Conservation (phyloP, 805 yeast species). For the Saturnispora zaruensis region DNA sequence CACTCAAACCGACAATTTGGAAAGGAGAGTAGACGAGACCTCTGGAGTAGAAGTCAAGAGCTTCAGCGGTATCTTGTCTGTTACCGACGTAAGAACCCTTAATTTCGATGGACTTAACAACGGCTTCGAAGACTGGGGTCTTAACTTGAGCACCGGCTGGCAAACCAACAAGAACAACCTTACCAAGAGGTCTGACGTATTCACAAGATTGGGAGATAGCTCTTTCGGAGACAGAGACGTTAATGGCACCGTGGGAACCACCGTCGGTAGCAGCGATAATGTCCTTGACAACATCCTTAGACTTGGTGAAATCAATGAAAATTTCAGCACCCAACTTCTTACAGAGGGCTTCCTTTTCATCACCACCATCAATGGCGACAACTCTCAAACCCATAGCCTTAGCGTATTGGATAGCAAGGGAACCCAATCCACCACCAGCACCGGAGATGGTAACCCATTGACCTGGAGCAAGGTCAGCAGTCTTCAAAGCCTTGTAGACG, state of each 20-base stretch:
- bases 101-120: constrained; percentile 62
- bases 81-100: constrained; percentile 84
- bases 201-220: constrained; percentile 49
- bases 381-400: constrained; percentile 68
- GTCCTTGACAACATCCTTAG: constrained; percentile 35
- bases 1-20: constrained; percentile 67
- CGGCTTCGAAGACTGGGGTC: constrained; percentile 64
- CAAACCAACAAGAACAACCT: constrained; percentile 56
- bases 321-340: constrained; percentile 55
- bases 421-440: constrained; percentile 78
- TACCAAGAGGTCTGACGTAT: constrained; percentile 52
- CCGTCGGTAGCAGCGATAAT: constrained; percentile 38
- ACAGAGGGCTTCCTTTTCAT: constrained; percentile 47
- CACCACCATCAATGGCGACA: constrained; percentile 69
- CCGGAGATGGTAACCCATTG: constrained; percentile 72
- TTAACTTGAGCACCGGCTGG: constrained; percentile 72
- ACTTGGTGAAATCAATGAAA: constrained; percentile 44
- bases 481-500: constrained; percentile 82
- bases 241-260: constrained; percentile 60
- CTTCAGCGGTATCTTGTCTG: constrained; percentile 79
- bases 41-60: constrained; percentile 59
- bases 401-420: constrained; percentile 69
- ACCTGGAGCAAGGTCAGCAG: constrained; percentile 63
- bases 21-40: constrained; percentile 59
- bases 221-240: constrained; percentile 48